Base-by-base conservation (phyloP, 805 yeast species). In the Lachancea fermentati region DNA sequence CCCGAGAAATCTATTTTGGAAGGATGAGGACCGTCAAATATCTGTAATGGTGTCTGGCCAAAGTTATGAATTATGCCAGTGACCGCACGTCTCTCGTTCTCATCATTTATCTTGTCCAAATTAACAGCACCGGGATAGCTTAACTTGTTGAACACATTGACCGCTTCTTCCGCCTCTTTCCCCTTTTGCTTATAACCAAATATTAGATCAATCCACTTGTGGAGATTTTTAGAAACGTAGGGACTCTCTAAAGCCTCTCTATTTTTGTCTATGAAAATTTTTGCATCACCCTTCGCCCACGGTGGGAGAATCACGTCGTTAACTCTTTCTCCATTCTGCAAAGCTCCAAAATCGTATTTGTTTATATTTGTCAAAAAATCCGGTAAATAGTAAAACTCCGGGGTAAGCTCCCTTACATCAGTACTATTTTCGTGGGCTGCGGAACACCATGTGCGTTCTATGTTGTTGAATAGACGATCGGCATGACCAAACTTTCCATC, bases 401-500 rank as follows among this genome's bases (percentile, higher is more conserved):
- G 96, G 5, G 79, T 84, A 34, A 87, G 65, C 52, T 87, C 96
- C 43, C 96, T 66, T 1, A 87, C 95, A 66, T 87, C 96, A 0
- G 95, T 83, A 1, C 91, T 81, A 52, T 81, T 81, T 32, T 86
- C 95, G 36, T 63, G 61, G 0, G 95, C 76, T 0, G 95, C 85
- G 4, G 95, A 84, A 8, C 60, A 57, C 96, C 96, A 87, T 0
- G 94, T 79, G 45, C 81, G 76, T n/a, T 71, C 75, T 19, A 87
- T 67, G 0, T 93, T 83, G 49, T 76, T 72, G 55, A 87, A 87
- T 7, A 86, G 59, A 40, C 96, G 62, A 54, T 87, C 96, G 0
- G 95, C 91, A 52, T 82, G 95, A 47, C 87, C 96, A 65, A 87
- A 85, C 41, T 76, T 80, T 0, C 95, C 95, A 9, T 93, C 96